Percentiles rank a stretch among this genome's conserved stretches.
Conservation (phyloP, 495 filamentous ascomycete genomes). For the Hypoxylon fuscum region DNA sequence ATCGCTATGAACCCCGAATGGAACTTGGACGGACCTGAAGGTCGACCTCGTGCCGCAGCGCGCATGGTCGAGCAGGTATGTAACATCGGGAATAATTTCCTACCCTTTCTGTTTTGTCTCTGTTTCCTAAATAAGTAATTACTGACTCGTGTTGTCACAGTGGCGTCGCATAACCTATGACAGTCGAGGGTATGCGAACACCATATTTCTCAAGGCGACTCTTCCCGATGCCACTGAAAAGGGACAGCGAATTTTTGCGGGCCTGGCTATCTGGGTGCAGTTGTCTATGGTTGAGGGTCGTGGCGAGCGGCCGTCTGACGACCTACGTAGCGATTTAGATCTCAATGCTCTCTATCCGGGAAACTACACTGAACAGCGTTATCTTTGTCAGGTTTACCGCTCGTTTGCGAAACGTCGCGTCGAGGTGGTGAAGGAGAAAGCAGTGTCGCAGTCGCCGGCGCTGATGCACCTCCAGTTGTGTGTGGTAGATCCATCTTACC, state of each 20-base stretch:
- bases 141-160: too few relatives aligned
- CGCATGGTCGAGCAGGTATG: slow-evolving; percentile 42
- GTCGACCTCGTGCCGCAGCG: slow-evolving; percentile 37
- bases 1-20: slow-evolving; percentile 54
- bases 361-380: slow-evolving; percentile 50
- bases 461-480: slow-evolving; percentile 53
- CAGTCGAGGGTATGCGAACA: slow-evolving; percentile 50
- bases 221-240: slow-evolving; percentile 33
- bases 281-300: slow-evolving; percentile 44
- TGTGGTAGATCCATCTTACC: slow-evolving; percentile 51
- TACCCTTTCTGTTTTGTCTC: too few relatives aligned
- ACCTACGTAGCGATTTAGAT: slow-evolving; percentile 36
- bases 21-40: slow-evolving; percentile 46
- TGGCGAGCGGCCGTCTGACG: slow-evolving; percentile 45
- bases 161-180: slow-evolving; percentile 43
- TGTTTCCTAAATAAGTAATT: too few relatives aligned
- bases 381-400: slow-evolving; percentile 43
- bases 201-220: slow-evolving; percentile 56
- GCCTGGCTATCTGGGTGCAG: slow-evolving; percentile 54
- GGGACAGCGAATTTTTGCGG: slow-evolving; percentile 43
- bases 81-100: too few relatives aligned
- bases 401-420: slow-evolving; percentile 45
- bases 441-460: slow-evolving; percentile 41
- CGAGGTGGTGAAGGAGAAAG: slow-evolving; percentile 44
- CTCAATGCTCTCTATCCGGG: slow-evolving; percentile 48